A percentile compares a stretch with the other conserved stretches of the same genome.
Evolutionary conservation across 2,329 filamentous ascomycete genomes (phyloP).

Genomic region (Ceratocystis huliohia): DNA sequence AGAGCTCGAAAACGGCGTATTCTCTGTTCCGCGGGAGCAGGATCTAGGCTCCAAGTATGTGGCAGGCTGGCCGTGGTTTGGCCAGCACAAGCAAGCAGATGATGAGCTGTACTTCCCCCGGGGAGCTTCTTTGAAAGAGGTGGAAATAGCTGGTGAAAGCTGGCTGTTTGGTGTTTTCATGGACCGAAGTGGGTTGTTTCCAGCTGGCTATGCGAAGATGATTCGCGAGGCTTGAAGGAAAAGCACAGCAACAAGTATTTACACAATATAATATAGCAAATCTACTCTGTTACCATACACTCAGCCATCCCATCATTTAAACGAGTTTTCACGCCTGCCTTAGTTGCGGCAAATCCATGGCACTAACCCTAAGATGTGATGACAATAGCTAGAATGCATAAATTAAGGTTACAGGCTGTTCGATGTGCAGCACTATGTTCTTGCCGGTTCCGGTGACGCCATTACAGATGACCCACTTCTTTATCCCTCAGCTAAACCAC

Average conservation of each 20-base stretch:
- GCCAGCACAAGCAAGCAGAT: constrained; percentile 38
- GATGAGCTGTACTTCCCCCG: constrained; percentile 79
- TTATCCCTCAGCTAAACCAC: not conserved
- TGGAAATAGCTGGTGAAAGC: constrained; percentile 77
- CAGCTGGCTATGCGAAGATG: constrained; percentile 57
- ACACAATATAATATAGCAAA: not conserved
- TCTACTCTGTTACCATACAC: not conserved
- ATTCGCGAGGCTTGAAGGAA: not conserved
- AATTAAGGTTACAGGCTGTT: not conserved
- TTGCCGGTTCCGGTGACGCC: constrained; percentile 20
- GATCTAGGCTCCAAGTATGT: constrained; percentile 32
- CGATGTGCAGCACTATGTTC: not conserved
- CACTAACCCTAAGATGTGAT: not conserved
- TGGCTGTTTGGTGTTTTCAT: constrained; percentile 86
- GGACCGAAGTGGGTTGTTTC: constrained; percentile 66
- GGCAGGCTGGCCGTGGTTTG: constrained; percentile 70
- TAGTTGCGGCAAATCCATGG: not conserved
- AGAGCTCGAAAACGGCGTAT: not conserved
- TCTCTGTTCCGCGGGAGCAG: constrained; percentile 9
- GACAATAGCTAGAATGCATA: not conserved
- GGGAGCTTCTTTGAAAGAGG: constrained; percentile 69
- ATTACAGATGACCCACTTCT: constrained; percentile 18
- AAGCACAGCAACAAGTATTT: not conserved
- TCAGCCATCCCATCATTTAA: too few species aligned
- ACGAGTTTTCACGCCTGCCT: not conserved